phyloP scores from a whole-genome alignment of 331 rosid genomes.

The Rhamnella rubrinervis region DNA sequence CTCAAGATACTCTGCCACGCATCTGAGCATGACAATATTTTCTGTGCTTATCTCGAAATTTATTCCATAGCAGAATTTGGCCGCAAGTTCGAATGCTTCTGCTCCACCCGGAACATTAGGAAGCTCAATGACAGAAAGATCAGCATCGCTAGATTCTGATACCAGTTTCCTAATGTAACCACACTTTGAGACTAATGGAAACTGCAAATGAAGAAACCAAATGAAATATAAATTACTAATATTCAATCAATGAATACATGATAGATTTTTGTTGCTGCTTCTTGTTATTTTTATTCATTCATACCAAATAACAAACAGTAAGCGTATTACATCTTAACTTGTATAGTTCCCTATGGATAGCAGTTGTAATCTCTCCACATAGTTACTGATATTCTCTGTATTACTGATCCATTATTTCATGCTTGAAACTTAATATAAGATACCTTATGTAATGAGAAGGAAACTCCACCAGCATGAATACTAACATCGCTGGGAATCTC shows the following conservation, averaged over 20 bases:
- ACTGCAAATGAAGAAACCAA: slow-evolving; percentile 47
- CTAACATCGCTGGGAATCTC: slow-evolving; percentile 91
- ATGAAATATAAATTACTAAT: not conserved
- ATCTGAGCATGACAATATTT: slow-evolving; percentile 77
- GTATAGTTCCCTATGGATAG: not conserved
- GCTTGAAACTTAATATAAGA: slow-evolving; percentile 12
- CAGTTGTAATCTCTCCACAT: not conserved
- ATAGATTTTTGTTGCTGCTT: slow-evolving; percentile 18
- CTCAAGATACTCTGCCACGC: slow-evolving; percentile 83
- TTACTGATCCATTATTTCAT: not conserved
- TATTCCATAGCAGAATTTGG: slow-evolving; percentile 90
- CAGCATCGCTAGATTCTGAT: slow-evolving; percentile 69
- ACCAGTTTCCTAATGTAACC: slow-evolving; percentile 74
- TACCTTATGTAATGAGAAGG: slow-evolving; percentile 92
- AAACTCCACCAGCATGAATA: slow-evolving; percentile 67
- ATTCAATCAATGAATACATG: not conserved
- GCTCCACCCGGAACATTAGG: slow-evolving; percentile 78
- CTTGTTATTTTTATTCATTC: slow-evolving; percentile 12
- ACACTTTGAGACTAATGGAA: slow-evolving; percentile 85
- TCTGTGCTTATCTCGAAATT: slow-evolving; percentile 77
- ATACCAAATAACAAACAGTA: not conserved
- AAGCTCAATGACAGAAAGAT: slow-evolving; percentile 58
- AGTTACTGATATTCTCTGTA: not conserved
- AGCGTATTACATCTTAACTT: too few species aligned
- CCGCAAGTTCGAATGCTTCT: slow-evolving; percentile 93